These are phyloP conservation scores for Suillus hirtellus DNA, from an alignment of 768 basidiomycete genomes.

Conservation along the genomic window DNA sequence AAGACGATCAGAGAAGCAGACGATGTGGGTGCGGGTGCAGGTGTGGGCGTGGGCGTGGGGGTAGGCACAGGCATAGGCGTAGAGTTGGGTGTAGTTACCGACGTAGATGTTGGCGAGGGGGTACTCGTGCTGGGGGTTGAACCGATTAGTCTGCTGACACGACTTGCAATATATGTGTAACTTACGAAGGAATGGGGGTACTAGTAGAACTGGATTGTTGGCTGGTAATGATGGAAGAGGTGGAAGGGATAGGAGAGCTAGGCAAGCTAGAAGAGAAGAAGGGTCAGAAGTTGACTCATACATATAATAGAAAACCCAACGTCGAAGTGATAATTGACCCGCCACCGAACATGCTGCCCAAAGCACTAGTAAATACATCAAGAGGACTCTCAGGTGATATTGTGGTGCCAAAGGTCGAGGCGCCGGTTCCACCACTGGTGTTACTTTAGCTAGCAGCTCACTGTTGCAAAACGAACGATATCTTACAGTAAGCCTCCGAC, in stretches of 20 bases:
- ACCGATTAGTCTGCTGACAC: background rate
- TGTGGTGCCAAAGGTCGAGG: constrained; percentile 8
- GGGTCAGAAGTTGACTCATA: constrained; percentile 23
- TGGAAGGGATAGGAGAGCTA: constrained; percentile 30
- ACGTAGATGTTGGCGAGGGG: constrained; percentile 14
- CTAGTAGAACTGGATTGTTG: constrained; percentile 6
- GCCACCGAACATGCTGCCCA: constrained; percentile 20
- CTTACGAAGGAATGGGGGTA: constrained; percentile 25
- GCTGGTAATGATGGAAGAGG: constrained; percentile 21
- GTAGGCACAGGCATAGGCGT: constrained; percentile 14
- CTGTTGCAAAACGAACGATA: background rate
- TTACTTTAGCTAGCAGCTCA: constrained; percentile 5
- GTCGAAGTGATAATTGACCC: constrained; percentile 16
- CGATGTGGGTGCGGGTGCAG: constrained; percentile 17
- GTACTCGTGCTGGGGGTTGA: constrained; percentile 18
- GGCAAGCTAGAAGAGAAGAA: constrained; percentile 27
- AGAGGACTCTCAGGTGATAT: background rate
- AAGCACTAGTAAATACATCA: constrained; percentile 15
- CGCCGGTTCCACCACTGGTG: constrained; percentile 14
- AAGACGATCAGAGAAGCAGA: constrained; percentile 25
- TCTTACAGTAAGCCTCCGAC: constrained; percentile 27
- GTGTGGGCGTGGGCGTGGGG: constrained; percentile 14
- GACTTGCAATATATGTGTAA: background rate
- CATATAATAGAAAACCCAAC: constrained; percentile 20
- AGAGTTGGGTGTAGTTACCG: constrained; percentile 13